Evolutionary conservation across 139 green algal species (phyloP).

Genomic region (Closterium sp.): DNA sequence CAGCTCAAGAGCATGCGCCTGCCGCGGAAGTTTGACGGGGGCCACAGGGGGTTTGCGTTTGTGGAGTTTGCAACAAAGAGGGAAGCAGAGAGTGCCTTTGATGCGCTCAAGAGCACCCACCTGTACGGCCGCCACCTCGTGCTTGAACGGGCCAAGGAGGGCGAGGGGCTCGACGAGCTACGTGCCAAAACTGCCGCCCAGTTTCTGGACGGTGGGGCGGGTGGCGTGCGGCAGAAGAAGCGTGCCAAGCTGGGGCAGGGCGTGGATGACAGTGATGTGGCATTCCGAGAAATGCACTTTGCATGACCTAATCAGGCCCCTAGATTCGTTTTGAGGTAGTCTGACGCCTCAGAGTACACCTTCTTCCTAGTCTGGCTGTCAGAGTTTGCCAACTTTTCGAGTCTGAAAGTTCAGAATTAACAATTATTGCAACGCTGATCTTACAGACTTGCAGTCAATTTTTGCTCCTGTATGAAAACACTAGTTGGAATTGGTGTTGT

Average conservation of each 20-base stretch:
- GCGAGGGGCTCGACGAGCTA: constrained; percentile 49
- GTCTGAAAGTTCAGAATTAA: no score
- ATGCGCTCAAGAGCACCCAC: constrained; percentile 76
- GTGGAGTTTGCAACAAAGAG: constrained; percentile 62
- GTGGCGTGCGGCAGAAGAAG: background rate
- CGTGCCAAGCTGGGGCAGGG: background rate
- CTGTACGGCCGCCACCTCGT: constrained; percentile 92
- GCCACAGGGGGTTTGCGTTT: constrained; percentile 71
- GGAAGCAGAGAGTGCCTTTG: constrained; percentile 60
- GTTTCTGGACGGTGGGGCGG: constrained; percentile 2
- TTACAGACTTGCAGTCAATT: no score
- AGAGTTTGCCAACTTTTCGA: no score
- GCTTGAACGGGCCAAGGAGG: constrained; percentile 49
- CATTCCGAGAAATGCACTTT: background rate
- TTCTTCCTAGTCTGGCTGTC: no score
- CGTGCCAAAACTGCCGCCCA: constrained; percentile 40
- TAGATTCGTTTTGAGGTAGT: no score
- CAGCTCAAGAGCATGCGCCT: constrained; percentile 89
- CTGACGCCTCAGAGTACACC: no score
- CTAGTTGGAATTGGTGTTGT: no score
- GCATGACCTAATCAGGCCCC: no score
- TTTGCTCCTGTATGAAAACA: no score
- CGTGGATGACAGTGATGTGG: background rate
- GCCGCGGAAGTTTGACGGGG: constrained; percentile 97
- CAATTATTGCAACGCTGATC: no score